These are phyloP conservation scores for Fistulinella prunicolor DNA, from an alignment of 768 basidiomycete genomes.

Conservation along the genomic window DNA sequence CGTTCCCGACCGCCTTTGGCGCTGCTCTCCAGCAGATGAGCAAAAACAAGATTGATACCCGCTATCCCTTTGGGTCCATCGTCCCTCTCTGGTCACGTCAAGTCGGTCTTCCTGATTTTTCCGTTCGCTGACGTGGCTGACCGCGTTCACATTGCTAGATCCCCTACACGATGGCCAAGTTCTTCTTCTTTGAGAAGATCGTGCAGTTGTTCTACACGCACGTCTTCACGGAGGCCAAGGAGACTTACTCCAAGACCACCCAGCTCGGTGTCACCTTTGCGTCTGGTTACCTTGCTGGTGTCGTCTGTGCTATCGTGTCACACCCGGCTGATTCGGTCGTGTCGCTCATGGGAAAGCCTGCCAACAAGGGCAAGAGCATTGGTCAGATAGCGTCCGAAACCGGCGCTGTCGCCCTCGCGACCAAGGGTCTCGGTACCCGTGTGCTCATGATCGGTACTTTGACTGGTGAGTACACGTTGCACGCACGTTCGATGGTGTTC, in stretches of 20 bases:
- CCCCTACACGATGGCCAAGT: conserved; percentile 99
- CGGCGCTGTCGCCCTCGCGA: conserved; percentile 60
- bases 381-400: conserved; percentile 72
- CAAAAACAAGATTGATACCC: conserved; percentile 62
- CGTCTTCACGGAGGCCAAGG: conserved; percentile 78
- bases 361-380: conserved; percentile 77
- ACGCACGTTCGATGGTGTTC: background rate
- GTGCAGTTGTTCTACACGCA: conserved; percentile 85
- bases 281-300: conserved; percentile 93
- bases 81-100: conserved; percentile 88
- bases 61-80: conserved; percentile 83
- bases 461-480: conserved; percentile 36
- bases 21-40: conserved; percentile 72
- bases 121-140: background rate
- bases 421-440: conserved; percentile 85
- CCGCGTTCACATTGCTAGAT: conserved; percentile 48
- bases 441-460: conserved; percentile 78
- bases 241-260: conserved; percentile 73
- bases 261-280: conserved; percentile 88
- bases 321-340: conserved; percentile 95
- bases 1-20: conserved; percentile 75
- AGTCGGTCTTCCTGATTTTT: conserved; percentile 39
- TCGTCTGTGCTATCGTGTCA: conserved; percentile 93
- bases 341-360: conserved; percentile 88
- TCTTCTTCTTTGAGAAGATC: conserved; percentile 93